Evolutionary conservation across 192 early-diverging fungal species (phyloP), one percentile per base, ranked within the genome.

Genomic region (Coemansia sp.): DNA sequence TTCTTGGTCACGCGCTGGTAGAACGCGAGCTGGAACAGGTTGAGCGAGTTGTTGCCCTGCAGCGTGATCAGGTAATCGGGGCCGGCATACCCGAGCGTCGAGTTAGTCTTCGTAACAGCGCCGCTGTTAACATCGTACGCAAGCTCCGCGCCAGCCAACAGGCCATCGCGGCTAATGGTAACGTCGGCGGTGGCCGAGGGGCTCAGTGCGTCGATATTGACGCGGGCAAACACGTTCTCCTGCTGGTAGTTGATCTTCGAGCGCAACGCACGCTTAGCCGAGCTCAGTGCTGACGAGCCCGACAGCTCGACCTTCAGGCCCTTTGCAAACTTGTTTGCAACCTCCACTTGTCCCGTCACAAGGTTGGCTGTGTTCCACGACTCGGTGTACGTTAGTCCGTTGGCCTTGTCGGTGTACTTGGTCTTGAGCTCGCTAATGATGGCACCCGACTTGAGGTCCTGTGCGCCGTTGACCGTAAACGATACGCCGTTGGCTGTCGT

Each of bases 391-490:
- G 94, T 91, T 22, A 98, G 85, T 72, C 97, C 97, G 69, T 91
- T 93, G 72, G 89, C 81, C 87, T 93, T 94, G 90, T 98, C 95
- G 56, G 87, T 70, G 83, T 97, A 98, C 89, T 98, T 99, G 85
- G 93, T 92, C 90, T 98, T 97, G 78, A 99, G 86, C 76, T 99
- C 96, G 83, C 93, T 92, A 72, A 91, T 87, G 74, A 99, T 98
- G 75, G 82, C 86, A 48, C 95, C 95, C 63, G 91, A 88, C 90
- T 99, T 99, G 86, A 90, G 89, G 85, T 98, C 95, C 84, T 95
- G 94, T 62, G 85, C 78, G 63, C 97, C 98, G 76, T 88, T 88
- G 63, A 98, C 94, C 67, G 94, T 98, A 88, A 99, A 99, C 64
- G 91, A 91, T 40, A 99, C 94, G 82, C 96, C 96, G 84, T 94